A percentile compares a stretch with the other conserved stretches of the same genome.
Evolutionary conservation across 2,329 filamentous ascomycete genomes (phyloP).

Genomic region (Pseudocercospora pini-densiflorae): DNA sequence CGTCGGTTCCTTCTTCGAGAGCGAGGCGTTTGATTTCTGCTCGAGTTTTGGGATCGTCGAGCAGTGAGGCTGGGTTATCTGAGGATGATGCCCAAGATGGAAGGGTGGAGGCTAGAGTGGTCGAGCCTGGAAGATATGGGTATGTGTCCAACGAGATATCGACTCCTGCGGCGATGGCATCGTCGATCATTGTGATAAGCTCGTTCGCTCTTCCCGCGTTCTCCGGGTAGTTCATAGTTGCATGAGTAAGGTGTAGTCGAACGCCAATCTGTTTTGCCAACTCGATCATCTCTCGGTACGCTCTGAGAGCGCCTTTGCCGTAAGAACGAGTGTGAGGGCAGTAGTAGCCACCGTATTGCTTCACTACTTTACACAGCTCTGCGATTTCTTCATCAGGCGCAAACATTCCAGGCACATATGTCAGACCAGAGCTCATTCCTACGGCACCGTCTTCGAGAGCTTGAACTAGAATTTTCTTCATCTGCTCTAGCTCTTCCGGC

Average conservation of each 20-base stretch:
- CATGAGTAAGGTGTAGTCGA: conserved; percentile 36
- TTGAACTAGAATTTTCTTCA: conserved; percentile 29
- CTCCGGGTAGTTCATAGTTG: conserved; percentile 37
- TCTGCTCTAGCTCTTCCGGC: conserved; percentile 28
- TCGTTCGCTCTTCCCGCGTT: conserved; percentile 35
- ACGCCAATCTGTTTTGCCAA: conserved; percentile 35
- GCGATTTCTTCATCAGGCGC: conserved; percentile 32
- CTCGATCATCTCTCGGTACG: conserved; percentile 36
- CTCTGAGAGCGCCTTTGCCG: conserved; percentile 35
- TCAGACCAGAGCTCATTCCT: conserved; percentile 36
- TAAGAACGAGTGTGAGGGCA: conserved; percentile 37
- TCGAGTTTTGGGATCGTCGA: conserved; percentile 27
- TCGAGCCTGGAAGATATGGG: conserved; percentile 36
- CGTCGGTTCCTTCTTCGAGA: conserved; percentile 33
- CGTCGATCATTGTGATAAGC: conserved; percentile 34
- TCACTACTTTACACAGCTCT: conserved; percentile 33
- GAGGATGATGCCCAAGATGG: conserved; percentile 33
- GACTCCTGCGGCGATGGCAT: conserved; percentile 29
- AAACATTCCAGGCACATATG: conserved; percentile 37
- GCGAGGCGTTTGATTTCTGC: conserved; percentile 32
- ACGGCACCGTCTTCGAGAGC: conserved; percentile 34
- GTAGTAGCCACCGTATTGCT: conserved; percentile 35
- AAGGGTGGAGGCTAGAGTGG: conserved; percentile 32
- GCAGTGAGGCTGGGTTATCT: conserved; percentile 29
- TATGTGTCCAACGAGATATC: conserved; percentile 37